phyloP scores from a whole-genome alignment of 2,329 filamentous ascomycete genomes.

The Xylaria sp. region DNA sequence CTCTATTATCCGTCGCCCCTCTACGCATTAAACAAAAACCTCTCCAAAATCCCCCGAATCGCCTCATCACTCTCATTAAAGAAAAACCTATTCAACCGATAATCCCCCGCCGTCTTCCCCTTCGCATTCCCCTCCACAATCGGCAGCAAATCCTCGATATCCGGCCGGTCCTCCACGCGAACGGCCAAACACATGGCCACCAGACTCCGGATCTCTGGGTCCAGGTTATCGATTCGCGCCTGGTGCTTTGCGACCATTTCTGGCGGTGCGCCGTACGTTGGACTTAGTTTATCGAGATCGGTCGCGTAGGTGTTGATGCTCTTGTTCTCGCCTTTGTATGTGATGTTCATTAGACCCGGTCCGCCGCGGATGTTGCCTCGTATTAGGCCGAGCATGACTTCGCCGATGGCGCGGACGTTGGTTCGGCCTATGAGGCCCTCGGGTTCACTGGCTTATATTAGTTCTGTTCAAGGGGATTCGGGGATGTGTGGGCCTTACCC shows the following conservation, averaged over 20 bases:
- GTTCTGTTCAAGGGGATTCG: not conserved
- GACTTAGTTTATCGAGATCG: slow-evolving; percentile 10
- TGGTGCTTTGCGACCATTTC: slow-evolving; percentile 7
- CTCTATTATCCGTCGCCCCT: no score
- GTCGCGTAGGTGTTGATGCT: slow-evolving; percentile 8
- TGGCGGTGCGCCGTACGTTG: slow-evolving; percentile 1
- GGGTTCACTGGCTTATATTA: slow-evolving; percentile 2
- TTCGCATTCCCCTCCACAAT: slow-evolving; percentile 15
- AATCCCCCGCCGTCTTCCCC: not conserved
- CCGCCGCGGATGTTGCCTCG: slow-evolving; percentile 12
- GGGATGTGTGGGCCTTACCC: slow-evolving; percentile 9
- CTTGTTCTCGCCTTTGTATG: slow-evolving; percentile 2
- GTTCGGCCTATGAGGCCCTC: slow-evolving; percentile 7
- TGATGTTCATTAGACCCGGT: slow-evolving; percentile 15
- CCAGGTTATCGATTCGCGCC: slow-evolving; percentile 18
- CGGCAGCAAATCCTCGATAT: slow-evolving; percentile 16
- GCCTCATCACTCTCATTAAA: slow-evolving; percentile 7
- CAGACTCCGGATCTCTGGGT: slow-evolving; percentile 18
- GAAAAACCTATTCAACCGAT: slow-evolving; percentile 3
- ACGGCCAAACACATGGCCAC: slow-evolving; percentile 17
- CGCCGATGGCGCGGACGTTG: slow-evolving; percentile 15
- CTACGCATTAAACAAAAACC: slow-evolving; percentile 4
- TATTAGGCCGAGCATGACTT: slow-evolving; percentile 20
- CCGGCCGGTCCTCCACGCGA: slow-evolving; percentile 10
- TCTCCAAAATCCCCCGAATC: not conserved